These are phyloP conservation scores for Stentor coeruleus DNA, from an alignment of 73 alveolate species.

Conservation along the genomic window DNA sequence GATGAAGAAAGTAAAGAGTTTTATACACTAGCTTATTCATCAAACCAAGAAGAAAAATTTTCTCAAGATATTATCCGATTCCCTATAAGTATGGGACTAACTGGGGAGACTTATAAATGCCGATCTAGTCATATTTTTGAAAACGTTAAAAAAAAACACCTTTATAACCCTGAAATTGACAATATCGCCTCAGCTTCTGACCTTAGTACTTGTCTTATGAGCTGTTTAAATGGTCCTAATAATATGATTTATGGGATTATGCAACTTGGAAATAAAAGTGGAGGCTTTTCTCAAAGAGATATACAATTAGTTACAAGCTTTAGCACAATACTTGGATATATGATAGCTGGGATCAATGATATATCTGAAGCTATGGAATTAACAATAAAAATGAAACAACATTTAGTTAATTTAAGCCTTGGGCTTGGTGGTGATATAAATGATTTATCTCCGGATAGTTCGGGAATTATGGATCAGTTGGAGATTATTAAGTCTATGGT, in stretches of 20 bases:
- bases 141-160: not conserved
- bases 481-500: no score
- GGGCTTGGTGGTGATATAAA: no score
- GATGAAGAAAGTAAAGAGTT: not conserved
- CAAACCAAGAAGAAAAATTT: not conserved
- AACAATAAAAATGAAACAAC: no score
- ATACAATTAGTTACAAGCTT: no score
- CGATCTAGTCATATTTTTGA: not conserved
- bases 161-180: not conserved
- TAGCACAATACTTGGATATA: no score
- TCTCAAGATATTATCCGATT: not conserved
- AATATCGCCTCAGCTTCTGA: not conserved
- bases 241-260: not conserved
- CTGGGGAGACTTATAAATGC: not conserved
- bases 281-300: no score
- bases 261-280: not conserved
- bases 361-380: no score
- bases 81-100: not conserved
- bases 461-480: no score
- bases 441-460: no score
- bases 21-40: not conserved
- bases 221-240: not conserved
- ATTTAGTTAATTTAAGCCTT: no score
- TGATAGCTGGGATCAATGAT: no score
- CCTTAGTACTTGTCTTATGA: not conserved